phyloP scores from a whole-genome alignment of 2,329 filamentous ascomycete genomes.

The Ophiocordyceps australis region DNA sequence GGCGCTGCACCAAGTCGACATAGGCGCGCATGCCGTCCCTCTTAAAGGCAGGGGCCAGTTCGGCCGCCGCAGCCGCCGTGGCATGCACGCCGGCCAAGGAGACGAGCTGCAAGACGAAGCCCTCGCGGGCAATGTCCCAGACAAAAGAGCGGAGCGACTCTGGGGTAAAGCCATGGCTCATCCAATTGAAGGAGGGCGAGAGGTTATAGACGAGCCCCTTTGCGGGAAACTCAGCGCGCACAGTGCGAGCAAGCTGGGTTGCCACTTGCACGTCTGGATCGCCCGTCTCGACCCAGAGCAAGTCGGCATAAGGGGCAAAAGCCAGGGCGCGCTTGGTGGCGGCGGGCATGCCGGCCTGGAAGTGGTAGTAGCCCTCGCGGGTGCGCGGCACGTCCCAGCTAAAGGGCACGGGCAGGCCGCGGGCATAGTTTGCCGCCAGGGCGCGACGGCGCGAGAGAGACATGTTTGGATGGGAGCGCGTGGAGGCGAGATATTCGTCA shows the following conservation, averaged over 20 bases:
- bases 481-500: constrained; percentile 45
- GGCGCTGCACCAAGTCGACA: constrained; percentile 77
- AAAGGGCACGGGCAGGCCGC: constrained; percentile 58
- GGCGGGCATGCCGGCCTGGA: constrained; percentile 62
- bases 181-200: constrained; percentile 96
- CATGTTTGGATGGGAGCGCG: constrained; percentile 48
- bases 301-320: constrained; percentile 82
- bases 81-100: constrained; percentile 49
- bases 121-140: constrained; percentile 87
- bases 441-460: constrained; percentile 62
- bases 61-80: constrained; percentile 45
- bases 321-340: constrained; percentile 87
- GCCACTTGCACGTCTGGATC: constrained; percentile 71
- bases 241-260: constrained; percentile 54
- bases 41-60: constrained; percentile 71
- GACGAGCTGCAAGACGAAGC: constrained; percentile 53
- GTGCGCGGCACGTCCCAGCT: constrained; percentile 86
- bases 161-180: constrained; percentile 78
- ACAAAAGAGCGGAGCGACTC: constrained; percentile 77
- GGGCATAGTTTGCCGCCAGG: constrained; percentile 49
- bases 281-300: constrained; percentile 94
- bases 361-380: constrained; percentile 87
- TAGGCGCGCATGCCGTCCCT: constrained; percentile 92
- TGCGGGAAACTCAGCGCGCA: constrained; percentile 48
- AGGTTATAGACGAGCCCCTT: constrained; percentile 96